Evolutionary conservation across 768 basidiomycete species (phyloP), one percentile per base, ranked within the genome.

Genomic region (Phallus indusiatus): DNA sequence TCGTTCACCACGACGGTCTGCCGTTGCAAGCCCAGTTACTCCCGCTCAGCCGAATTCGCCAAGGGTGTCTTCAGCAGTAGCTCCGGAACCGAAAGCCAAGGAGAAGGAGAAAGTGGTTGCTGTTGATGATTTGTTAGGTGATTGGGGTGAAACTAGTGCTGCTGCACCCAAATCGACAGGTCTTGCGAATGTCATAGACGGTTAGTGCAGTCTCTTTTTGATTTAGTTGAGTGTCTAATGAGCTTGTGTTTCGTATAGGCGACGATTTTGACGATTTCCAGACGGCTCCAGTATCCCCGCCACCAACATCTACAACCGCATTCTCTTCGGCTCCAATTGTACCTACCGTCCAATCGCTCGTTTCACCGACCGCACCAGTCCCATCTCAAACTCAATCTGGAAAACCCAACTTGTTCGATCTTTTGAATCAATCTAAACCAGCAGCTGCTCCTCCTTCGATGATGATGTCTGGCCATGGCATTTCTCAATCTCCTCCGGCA

Each of bases 241-340:
- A 46, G 28, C 17, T 34, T n/a, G 11, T 8, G 1, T 17, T 22
- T 12, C 10, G 17, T 46, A 8, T 22, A 47, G 88, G 89, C 65
- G 90, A 93, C 63, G 90, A 93, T 53, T 93, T 93, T 64, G 84
- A 81, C 54, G 90, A 92, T 69, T 93, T 93, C 75, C 86, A 90
- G 69, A 83, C 81, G 18, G 88, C 85, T 1, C 87, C 86, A 17
- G 66, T 74, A 14, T 72, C 72, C 53, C 68, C 52, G 59, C 66
- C 69, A 9, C 67, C 69, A 6, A 74, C 51, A 75, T 21, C 61
- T 70, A 49, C 53, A 75, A 20, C 61, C 70, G 48, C 53, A 62
- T 67, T 42, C 55, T 18, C 50, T 72, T 66, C 35, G 62, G 67
- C 53, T 68, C 77, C 63, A 67, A 84, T 60, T 76, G 81, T 77